Evolutionary conservation across 306 rosid species (phyloP).

Genomic region (Benincasa hispida): DNA sequence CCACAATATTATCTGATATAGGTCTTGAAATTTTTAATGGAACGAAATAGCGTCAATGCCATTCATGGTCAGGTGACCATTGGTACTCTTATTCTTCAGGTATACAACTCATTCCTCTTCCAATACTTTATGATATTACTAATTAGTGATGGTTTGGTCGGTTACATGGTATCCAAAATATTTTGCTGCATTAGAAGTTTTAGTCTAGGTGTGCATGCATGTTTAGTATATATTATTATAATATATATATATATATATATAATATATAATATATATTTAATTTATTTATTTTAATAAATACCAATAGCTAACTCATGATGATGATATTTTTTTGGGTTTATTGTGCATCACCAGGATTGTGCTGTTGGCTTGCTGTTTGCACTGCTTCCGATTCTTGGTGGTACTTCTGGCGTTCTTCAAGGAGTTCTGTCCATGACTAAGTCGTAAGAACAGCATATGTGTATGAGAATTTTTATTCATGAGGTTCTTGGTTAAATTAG

Average conservation of each 20-base stretch:
- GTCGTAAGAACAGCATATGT: slow-evolving; percentile 44
- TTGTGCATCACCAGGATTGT: slow-evolving; percentile 54
- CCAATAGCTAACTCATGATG: neutral
- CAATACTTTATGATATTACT: neutral
- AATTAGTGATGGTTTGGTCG: neutral
- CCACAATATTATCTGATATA: slow-evolving; percentile 16
- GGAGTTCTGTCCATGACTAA: slow-evolving; percentile 88
- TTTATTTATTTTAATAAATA: neutral
- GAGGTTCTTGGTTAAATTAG: neutral
- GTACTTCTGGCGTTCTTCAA: slow-evolving; percentile 85
- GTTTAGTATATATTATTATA: neutral
- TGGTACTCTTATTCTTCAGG: slow-evolving; percentile 92
- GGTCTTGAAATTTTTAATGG: slow-evolving; percentile 96
- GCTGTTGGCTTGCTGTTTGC: slow-evolving; percentile 98
- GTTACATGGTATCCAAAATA: neutral
- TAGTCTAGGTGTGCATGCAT: neutral
- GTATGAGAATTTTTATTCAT: neutral
- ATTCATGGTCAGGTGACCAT: slow-evolving; percentile 94
- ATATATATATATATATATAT: no score
- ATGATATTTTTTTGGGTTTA: neutral
- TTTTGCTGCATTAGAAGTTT: neutral
- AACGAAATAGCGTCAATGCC: slow-evolving; percentile 56
- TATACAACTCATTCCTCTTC: neutral
- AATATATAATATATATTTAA: no score
- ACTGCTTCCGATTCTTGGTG: slow-evolving; percentile 86